Percentiles rank a stretch among this genome's conserved stretches.
Conservation (phyloP, 768 basidiomycete species). For the Strobilomyces dryophilus region DNA sequence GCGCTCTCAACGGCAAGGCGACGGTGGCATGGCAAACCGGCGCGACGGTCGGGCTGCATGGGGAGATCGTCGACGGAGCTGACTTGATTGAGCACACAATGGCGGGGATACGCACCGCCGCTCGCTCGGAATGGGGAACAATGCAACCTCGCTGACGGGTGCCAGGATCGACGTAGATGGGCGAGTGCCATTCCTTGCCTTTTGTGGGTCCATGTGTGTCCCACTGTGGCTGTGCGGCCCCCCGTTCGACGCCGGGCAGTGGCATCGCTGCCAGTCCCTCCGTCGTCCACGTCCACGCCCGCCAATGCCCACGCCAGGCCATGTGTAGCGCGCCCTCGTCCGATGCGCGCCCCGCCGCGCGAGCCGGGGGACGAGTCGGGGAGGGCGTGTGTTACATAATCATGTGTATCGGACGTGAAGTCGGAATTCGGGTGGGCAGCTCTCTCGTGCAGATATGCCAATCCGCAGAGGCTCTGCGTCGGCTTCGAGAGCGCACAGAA, state of each 20-base stretch:
- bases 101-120: conserved; percentile 18
- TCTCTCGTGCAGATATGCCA: conserved; percentile 34
- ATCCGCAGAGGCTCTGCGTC: conserved; percentile 62
- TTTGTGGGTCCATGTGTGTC: conserved; percentile 42
- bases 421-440: not conserved
- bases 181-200: conserved; percentile 16
- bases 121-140: conserved; percentile 26
- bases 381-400: conserved; percentile 2
- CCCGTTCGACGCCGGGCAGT: not conserved
- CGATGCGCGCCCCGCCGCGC: not conserved
- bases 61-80: conserved; percentile 5
- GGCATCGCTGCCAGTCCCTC: not conserved
- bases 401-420: conserved; percentile 8
- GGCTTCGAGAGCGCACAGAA: conserved; percentile 53
- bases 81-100: conserved; percentile 26
- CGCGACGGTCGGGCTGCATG: not conserved
- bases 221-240: conserved; percentile 35
- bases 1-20: not conserved
- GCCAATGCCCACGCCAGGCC: too few species aligned
- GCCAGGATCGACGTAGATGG: conserved; percentile 16
- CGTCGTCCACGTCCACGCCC: not conserved
- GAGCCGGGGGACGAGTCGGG: too few species aligned
- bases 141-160: conserved; percentile 14
- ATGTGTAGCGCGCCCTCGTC: too few species aligned
- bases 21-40: not conserved